These are phyloP conservation scores for Nectriaceae sp. DNA, from an alignment of 2,329 filamentous ascomycete genomes.

Conservation along the genomic window DNA sequence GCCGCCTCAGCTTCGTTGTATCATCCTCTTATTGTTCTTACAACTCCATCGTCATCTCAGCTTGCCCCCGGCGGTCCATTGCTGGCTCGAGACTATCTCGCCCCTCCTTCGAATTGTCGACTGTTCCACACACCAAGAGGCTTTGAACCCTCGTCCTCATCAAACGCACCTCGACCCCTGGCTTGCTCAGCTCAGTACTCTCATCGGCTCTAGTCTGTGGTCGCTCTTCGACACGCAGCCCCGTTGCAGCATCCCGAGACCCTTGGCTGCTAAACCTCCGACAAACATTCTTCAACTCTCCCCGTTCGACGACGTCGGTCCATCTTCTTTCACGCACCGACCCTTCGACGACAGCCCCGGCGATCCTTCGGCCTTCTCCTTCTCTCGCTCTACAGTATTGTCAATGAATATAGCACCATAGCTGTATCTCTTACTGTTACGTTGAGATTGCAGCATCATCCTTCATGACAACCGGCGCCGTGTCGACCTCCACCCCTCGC, in stretches of 20 bases:
- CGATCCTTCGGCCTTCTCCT: conserved; percentile 10
- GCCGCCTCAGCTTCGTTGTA: background rate
- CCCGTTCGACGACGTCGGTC: background rate
- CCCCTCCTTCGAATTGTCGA: background rate
- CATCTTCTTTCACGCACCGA: background rate
- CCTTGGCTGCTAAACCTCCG: conserved; percentile 22
- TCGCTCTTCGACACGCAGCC: background rate
- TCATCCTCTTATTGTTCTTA: background rate
- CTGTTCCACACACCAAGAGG: background rate
- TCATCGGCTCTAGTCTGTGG: conserved; percentile 13
- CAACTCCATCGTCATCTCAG: background rate
- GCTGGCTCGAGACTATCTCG: background rate
- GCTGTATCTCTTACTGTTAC: conserved; percentile 10
- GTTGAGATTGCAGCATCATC: conserved; percentile 7
- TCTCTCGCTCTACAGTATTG: conserved; percentile 12
- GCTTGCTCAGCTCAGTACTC: background rate
- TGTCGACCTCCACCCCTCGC: conserved; percentile 13
- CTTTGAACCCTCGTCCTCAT: conserved; percentile 1
- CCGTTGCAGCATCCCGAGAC: conserved; percentile 20
- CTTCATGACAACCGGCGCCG: conserved; percentile 21
- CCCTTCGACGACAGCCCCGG: background rate
- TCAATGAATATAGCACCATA: conserved; percentile 28
- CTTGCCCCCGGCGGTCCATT: background rate
- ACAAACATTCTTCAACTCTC: conserved; percentile 13
- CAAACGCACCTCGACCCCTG: background rate